Conservation (phyloP, 495 filamentous ascomycete genomes). For the Amorphotheca resinae region DNA sequence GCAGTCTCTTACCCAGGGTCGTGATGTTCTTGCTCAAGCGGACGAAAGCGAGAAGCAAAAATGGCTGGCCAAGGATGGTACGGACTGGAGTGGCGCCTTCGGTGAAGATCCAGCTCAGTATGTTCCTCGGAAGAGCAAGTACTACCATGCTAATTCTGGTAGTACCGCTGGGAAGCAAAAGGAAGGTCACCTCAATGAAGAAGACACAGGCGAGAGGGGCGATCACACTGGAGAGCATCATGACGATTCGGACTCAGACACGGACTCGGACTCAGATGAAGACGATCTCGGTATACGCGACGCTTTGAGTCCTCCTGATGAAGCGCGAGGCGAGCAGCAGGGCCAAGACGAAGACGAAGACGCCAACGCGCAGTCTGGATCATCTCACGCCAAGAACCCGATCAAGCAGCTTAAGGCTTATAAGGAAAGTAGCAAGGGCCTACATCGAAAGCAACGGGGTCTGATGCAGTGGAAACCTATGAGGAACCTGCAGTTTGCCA, state of each 20-base stretch:
- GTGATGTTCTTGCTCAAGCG: constrained; percentile 65
- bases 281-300: constrained; percentile 35
- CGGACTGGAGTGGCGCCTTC: constrained; percentile 86
- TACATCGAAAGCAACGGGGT: constrained; percentile 58
- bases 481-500: constrained; percentile 56
- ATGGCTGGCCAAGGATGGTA: constrained; percentile 70
- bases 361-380: not conserved
- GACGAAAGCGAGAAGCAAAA: constrained; percentile 54
- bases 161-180: not conserved
- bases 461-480: constrained; percentile 70
- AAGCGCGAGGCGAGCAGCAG: too few relatives aligned
- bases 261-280: constrained; percentile 29
- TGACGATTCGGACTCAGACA: constrained; percentile 33
- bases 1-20: constrained; percentile 57
- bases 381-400: constrained; percentile 8
- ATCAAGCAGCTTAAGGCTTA: constrained; percentile 30
- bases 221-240: constrained; percentile 27
- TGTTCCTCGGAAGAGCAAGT: not conserved
- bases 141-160: not conserved
- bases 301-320: constrained; percentile 23
- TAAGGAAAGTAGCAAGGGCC: constrained; percentile 42
- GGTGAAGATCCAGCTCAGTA: constrained; percentile 42
- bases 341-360: constrained; percentile 4
- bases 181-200: constrained; percentile 8
- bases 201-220: constrained; percentile 33